Evolutionary conservation across 208 protist species (phyloP).

Genomic region (Trypanosomatidae sp.): DNA sequence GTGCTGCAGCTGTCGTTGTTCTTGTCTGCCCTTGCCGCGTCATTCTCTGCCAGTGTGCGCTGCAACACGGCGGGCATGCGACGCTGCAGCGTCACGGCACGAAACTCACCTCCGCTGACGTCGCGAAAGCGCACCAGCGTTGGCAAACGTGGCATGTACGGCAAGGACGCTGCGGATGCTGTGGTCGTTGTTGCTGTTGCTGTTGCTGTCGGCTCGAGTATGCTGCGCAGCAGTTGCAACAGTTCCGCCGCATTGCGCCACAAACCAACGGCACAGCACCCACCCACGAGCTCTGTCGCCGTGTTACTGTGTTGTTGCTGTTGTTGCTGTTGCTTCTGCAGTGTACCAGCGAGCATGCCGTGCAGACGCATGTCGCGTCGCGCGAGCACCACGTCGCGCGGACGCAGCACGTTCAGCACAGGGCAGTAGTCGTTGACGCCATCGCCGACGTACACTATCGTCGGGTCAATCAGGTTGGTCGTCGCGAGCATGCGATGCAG

Average conservation of each 20-base stretch:
- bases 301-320: neutral
- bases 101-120: slow-evolving; percentile 43
- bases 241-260: slow-evolving; percentile 58
- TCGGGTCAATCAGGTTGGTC: slow-evolving; percentile 68
- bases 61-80: slow-evolving; percentile 42
- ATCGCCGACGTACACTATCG: slow-evolving; percentile 79
- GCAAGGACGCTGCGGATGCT: neutral
- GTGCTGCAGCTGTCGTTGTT: no score
- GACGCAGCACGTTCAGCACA: slow-evolving; percentile 56
- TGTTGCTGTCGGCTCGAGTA: slow-evolving; percentile 18
- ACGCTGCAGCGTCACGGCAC: slow-evolving; percentile 31
- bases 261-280: slow-evolving; percentile 63
- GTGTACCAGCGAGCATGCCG: slow-evolving; percentile 15
- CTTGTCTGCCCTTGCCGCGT: neutral
- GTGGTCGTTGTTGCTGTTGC: no score
- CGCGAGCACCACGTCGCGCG: slow-evolving; percentile 68
- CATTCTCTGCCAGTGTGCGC: slow-evolving; percentile 36
- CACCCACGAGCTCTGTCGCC: slow-evolving; percentile 14
- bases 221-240: slow-evolving; percentile 31
- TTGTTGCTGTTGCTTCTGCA: neutral
- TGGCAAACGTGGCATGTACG: slow-evolving; percentile 42
- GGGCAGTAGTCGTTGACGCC: slow-evolving; percentile 81
- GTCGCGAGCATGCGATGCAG: slow-evolving; percentile 59
- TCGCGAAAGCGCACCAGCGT: slow-evolving; percentile 73
- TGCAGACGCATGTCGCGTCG: slow-evolving; percentile 49